Base-by-base conservation (phyloP, 108 stramenopile species). In the Parietichytrium sp. region DNA sequence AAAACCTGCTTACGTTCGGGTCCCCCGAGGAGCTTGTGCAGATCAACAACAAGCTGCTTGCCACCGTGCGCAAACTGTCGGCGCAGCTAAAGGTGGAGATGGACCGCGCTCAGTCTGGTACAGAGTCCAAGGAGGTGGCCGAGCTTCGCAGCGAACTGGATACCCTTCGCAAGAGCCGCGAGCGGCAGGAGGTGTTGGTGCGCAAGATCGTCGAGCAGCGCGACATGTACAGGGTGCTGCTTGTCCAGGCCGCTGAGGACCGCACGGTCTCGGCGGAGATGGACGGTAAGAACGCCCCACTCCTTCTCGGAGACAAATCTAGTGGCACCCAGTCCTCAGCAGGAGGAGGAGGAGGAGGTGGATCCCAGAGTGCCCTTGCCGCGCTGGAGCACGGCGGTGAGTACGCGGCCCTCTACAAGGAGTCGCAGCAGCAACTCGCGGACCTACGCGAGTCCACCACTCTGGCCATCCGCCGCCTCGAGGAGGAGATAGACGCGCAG, bases 121-220 rank as follows among this genome's bases (percentile, higher is more conserved):
- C 61, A 13, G 61, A 45, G 33, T 42, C n/a, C n/a, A n/a, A 72
- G 61, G 42, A 45, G 10, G 15, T 72, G 8, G 38, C 38, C 42
- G 61, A 36, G 33, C 36, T 33, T 25, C 38, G 45, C 23, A 42
- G 45, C 10, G 61, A 72, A 27, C 61, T 72, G 38, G 61, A 72
- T 33, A 16, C 38, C 6, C 20, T 16, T 27, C 61, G 61, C 13
- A 42, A 72, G 61, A 42, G 45, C 33, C 61, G 61, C 10, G 45
- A 72, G 42, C 61, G 61, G 7, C 61, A 72, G 25, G 61, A 72
- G 20, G 61, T n/a, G 13, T 33, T 72, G 8, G 61, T 72, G 4
- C 61, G 61, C 42, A 42, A 33, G n/a, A 72, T 72, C 20, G 61
- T 72, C 6, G 45, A 45, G 61, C 61, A 72, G 42, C 61, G 61